phyloP scores from a whole-genome alignment of 73 alveolate genomes.

The Paramecium biaurelia region DNA sequence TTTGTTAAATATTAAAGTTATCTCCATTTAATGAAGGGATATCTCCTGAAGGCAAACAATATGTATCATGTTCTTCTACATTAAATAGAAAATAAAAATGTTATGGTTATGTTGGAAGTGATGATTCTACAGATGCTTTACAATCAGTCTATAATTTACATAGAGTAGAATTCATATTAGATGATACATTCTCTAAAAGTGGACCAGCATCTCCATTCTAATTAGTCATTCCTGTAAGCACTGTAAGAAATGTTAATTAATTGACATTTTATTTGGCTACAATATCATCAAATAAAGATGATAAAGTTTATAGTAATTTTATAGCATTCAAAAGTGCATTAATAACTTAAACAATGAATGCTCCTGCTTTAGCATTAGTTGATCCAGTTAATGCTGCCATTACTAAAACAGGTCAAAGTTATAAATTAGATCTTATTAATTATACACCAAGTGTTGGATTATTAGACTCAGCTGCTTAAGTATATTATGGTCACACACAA shows the following conservation, averaged over 20 bases:
- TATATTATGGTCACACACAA: slow-evolving; percentile 12
- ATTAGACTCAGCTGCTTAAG: background rate
- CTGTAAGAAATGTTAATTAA: background rate
- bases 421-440: background rate
- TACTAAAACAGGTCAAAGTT: background rate
- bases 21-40: background rate
- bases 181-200: background rate
- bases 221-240: slow-evolving; percentile 23
- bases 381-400: background rate
- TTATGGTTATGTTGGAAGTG: background rate
- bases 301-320: background rate
- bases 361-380: background rate
- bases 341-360: background rate
- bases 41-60: slow-evolving; percentile 3
- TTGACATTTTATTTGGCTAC: background rate
- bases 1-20: background rate
- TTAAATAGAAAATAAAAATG: background rate
- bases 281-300: background rate
- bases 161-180: slow-evolving; percentile 37
- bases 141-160: slow-evolving; percentile 15
- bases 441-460: background rate
- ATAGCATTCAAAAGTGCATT: background rate
- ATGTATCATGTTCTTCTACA: slow-evolving; percentile 12
- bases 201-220: slow-evolving; percentile 54
- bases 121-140: background rate